Percentiles rank a stretch among this genome's conserved stretches.
Conservation (phyloP, 2,329 filamentous ascomycete species). For the Paraphoma chrysanthemicola region DNA sequence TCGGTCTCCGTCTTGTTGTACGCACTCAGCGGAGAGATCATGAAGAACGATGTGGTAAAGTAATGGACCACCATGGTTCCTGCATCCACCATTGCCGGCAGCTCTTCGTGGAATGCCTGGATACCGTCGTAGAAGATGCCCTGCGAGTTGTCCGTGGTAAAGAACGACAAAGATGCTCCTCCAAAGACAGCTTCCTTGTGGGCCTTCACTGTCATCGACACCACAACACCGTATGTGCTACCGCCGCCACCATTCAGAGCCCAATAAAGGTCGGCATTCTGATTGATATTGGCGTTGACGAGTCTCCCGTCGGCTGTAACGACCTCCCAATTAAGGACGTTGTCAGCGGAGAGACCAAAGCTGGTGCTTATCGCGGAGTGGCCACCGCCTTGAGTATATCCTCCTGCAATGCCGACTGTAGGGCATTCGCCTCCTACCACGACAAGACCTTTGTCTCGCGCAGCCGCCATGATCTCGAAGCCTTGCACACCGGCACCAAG, state of each 20-base stretch:
- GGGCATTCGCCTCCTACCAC: conserved; percentile 33
- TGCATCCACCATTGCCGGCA: conserved; percentile 27
- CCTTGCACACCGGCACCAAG: conserved; percentile 36
- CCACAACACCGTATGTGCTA: conserved; percentile 32
- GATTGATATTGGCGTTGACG: conserved; percentile 20
- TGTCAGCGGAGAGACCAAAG: conserved; percentile 43
- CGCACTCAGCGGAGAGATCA: conserved; percentile 25
- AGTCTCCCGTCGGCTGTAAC: conserved; percentile 28
- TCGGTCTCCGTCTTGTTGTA: conserved; percentile 23
- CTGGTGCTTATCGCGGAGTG: conserved; percentile 59
- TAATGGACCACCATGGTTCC: conserved; percentile 15
- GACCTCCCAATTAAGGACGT: conserved; percentile 29
- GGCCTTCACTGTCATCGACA: conserved; percentile 28
- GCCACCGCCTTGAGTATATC: conserved; percentile 51
- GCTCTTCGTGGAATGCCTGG: conserved; percentile 24
- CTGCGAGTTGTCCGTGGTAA: conserved; percentile 13
- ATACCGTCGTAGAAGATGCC: conserved; percentile 24
- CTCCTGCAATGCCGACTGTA: conserved; percentile 55
- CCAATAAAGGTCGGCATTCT: conserved; percentile 36
- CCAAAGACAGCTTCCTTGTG: conserved; percentile 24
- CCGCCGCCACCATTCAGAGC: conserved; percentile 37
- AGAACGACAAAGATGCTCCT: conserved; percentile 20
- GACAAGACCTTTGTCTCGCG: conserved; percentile 21
- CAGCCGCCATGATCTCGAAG: conserved; percentile 26
- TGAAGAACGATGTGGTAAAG: conserved; percentile 23